phyloP scores from a whole-genome alignment of 352 stramenopile genomes.

The Peronospora destructor region DNA sequence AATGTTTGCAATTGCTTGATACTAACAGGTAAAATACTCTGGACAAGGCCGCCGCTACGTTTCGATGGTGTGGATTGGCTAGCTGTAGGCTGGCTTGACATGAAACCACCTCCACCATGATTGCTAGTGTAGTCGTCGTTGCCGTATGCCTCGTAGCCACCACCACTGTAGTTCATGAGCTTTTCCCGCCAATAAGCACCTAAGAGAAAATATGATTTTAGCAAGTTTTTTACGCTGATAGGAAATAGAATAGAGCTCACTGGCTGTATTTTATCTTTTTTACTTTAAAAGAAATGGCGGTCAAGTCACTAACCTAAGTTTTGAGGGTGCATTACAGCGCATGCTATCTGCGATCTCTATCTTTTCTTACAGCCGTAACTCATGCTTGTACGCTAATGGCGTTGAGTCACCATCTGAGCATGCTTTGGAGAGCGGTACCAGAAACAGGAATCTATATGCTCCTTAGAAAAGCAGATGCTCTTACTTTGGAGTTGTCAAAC shows the following conservation, averaged over 20 bases:
- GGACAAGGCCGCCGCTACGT: slow-evolving; percentile 32
- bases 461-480: no score
- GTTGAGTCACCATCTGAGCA: slow-evolving; percentile 20
- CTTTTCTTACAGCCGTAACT: no score
- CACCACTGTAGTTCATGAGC: slow-evolving; percentile 48
- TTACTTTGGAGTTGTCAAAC: no score
- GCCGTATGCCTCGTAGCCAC: slow-evolving; percentile 67
- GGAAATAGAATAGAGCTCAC: no score
- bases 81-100: slow-evolving; percentile 44
- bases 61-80: slow-evolving; percentile 55
- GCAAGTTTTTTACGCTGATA: no score
- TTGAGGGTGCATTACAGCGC: no score
- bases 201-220: no score
- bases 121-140: slow-evolving; percentile 45
- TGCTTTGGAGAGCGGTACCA: slow-evolving; percentile 40
- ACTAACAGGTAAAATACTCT: slow-evolving; percentile 91
- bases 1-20: slow-evolving; percentile 78
- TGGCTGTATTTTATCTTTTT: no score
- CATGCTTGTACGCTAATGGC: background rate
- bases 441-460: slow-evolving; percentile 55
- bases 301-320: no score
- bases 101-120: slow-evolving; percentile 56
- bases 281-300: no score
- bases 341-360: no score
- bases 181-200: background rate